These are phyloP conservation scores for Stygiomarasmius scandens DNA, from an alignment of 1,284 basidiomycete species.

Conservation along the genomic window DNA sequence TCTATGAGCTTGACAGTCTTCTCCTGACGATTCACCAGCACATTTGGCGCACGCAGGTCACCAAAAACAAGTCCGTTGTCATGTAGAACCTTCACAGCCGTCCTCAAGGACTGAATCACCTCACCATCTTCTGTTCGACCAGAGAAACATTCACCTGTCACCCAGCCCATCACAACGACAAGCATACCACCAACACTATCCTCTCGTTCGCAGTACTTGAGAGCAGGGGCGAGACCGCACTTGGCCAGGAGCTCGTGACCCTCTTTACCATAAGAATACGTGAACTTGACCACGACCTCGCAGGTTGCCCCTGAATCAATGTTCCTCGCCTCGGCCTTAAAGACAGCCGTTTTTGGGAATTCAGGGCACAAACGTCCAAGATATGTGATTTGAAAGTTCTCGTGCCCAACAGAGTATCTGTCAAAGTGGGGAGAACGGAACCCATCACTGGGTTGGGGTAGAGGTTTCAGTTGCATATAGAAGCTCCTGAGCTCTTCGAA, in stretches of 20 bases:
- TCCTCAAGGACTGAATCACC: background rate
- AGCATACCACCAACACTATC: background rate
- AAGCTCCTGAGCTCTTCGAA: background rate
- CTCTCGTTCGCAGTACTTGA: background rate
- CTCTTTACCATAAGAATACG: background rate
- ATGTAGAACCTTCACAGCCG: background rate
- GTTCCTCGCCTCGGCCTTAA: background rate
- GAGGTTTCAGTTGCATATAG: background rate
- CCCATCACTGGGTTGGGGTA: background rate
- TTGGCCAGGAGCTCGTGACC: constrained; percentile 6
- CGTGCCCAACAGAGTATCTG: background rate
- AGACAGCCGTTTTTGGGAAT: background rate
- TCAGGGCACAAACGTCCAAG: background rate
- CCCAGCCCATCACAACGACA: background rate
- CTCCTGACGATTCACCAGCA: background rate
- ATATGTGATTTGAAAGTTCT: background rate
- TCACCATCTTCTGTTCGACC: background rate
- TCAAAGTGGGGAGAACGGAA: background rate
- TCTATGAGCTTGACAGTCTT: constrained; percentile 19
- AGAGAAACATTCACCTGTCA: background rate
- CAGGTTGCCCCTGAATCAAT: background rate
- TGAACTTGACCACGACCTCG: constrained; percentile 10
- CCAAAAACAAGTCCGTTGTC: constrained; percentile 3
- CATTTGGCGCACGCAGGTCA: constrained; percentile 5
- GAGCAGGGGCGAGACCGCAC: background rate